These are phyloP conservation scores for Sporisorium iseilematis-ciliati DNA, from an alignment of 1,284 basidiomycete genomes.

Conservation along the genomic window DNA sequence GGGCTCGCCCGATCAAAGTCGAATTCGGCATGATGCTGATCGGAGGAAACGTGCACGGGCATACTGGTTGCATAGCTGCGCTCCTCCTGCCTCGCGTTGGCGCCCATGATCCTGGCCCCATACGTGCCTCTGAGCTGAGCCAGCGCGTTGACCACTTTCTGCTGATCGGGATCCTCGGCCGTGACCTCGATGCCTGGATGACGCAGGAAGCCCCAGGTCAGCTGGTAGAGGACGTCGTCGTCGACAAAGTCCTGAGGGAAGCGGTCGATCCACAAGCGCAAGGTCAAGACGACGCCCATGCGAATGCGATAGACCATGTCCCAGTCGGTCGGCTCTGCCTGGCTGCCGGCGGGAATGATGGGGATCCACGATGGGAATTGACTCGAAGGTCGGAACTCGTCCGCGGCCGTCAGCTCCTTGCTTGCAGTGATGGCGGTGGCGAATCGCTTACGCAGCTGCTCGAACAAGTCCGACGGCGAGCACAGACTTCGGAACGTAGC, in stretches of 20 bases:
- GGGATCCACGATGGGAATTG: slow-evolving; percentile 65
- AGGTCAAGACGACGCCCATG: slow-evolving; percentile 52
- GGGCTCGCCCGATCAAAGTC: slow-evolving; percentile 56
- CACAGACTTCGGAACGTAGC: slow-evolving; percentile 62
- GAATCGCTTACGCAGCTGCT: slow-evolving; percentile 65
- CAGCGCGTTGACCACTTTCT: slow-evolving; percentile 45
- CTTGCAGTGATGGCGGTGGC: slow-evolving; percentile 60
- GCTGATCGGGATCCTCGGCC: slow-evolving; percentile 51
- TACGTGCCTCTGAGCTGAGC: slow-evolving; percentile 46
- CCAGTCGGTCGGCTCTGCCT: slow-evolving; percentile 60
- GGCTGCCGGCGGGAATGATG: slow-evolving; percentile 36
- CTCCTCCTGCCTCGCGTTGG: slow-evolving; percentile 49
- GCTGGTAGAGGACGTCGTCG: slow-evolving; percentile 57
- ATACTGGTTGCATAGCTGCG: slow-evolving; percentile 26
- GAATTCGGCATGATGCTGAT: slow-evolving; percentile 30
- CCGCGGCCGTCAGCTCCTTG: slow-evolving; percentile 57
- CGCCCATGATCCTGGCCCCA: slow-evolving; percentile 49
- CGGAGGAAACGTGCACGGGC: slow-evolving; percentile 27
- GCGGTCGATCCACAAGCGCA: slow-evolving; percentile 61
- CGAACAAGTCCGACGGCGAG: slow-evolving; percentile 58
- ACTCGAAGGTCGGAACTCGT: slow-evolving; percentile 53
- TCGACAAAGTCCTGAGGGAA: slow-evolving; percentile 65
- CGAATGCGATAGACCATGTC: slow-evolving; percentile 61
- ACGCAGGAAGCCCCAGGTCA: slow-evolving; percentile 52
- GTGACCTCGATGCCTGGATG: slow-evolving; percentile 35